Evolutionary conservation across 106 monocot genomes (phyloP).

Genomic region (Dioscorea alata): DNA sequence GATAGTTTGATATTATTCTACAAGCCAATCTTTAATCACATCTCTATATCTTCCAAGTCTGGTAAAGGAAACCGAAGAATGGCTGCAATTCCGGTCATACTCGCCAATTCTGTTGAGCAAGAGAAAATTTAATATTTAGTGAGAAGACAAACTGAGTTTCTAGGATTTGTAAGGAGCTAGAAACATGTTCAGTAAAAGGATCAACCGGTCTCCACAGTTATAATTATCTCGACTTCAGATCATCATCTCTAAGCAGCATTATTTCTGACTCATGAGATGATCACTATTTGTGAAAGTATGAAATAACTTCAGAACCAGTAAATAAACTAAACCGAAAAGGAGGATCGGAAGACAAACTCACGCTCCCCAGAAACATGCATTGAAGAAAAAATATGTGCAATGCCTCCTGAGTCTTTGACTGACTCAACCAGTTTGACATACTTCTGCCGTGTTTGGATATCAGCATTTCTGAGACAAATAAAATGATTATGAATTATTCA

Average conservation of each 20-base stretch:
- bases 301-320: too few relatives aligned
- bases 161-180: too few relatives aligned
- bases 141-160: too few relatives aligned
- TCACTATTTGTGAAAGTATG: too few relatives aligned
- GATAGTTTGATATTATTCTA: not conserved
- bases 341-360: constrained; percentile 27
- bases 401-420: constrained; percentile 70
- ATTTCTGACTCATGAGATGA: too few relatives aligned
- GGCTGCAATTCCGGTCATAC: constrained; percentile 84
- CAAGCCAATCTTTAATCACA: constrained; percentile 28
- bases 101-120: constrained; percentile 61
- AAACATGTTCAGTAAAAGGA: not conserved
- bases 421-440: constrained; percentile 83
- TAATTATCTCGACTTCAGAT: too few relatives aligned
- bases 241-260: too few relatives aligned
- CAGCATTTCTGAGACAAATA: constrained; percentile 52
- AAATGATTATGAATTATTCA: too few relatives aligned
- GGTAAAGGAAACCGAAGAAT: constrained; percentile 88
- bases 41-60: constrained; percentile 88
- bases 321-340: not conserved
- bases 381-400: constrained; percentile 79
- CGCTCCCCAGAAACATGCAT: constrained; percentile 95
- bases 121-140: not conserved
- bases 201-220: not conserved
- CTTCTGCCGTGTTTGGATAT: constrained; percentile 55